Evolutionary conservation across 257 asterid species (phyloP).

Genomic region (Lavandula angustifolia): DNA sequence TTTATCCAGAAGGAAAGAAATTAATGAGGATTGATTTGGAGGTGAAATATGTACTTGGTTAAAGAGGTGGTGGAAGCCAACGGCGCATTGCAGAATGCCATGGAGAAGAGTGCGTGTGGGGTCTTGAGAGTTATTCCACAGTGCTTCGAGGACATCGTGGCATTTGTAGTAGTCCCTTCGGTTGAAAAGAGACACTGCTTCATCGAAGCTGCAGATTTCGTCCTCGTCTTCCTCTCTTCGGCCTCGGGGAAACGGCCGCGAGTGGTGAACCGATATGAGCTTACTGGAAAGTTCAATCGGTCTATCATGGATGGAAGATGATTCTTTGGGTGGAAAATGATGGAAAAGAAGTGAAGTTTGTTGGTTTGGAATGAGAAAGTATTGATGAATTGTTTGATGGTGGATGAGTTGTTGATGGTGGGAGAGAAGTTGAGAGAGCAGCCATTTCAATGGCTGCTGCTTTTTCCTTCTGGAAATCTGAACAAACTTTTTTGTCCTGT

Average conservation of each 20-base stretch:
- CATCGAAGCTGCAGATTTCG: conserved; percentile 47
- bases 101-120: conserved; percentile 68
- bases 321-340: conserved; percentile 24
- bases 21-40: neutral
- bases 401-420: conserved; percentile 33
- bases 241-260: conserved; percentile 51
- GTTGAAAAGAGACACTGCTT: conserved; percentile 74
- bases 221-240: conserved; percentile 45
- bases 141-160: conserved; percentile 75
- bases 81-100: conserved; percentile 76
- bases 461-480: no score
- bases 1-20: neutral
- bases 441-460: conserved; percentile 43
- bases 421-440: conserved; percentile 36
- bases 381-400: conserved; percentile 31
- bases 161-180: conserved; percentile 71
- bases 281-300: conserved; percentile 13
- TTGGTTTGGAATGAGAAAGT: conserved; percentile 4
- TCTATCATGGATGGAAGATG: conserved; percentile 12
- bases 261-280: conserved; percentile 53
- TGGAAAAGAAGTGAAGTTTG: conserved; percentile 5
- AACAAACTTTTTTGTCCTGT: conserved; percentile 3
- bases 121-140: conserved; percentile 69
- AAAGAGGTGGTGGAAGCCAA: conserved; percentile 87
- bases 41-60: conserved; percentile 47